These are phyloP conservation scores for Penicillium egyptiacum DNA, from an alignment of 495 filamentous ascomycete species.

Conservation along the genomic window DNA sequence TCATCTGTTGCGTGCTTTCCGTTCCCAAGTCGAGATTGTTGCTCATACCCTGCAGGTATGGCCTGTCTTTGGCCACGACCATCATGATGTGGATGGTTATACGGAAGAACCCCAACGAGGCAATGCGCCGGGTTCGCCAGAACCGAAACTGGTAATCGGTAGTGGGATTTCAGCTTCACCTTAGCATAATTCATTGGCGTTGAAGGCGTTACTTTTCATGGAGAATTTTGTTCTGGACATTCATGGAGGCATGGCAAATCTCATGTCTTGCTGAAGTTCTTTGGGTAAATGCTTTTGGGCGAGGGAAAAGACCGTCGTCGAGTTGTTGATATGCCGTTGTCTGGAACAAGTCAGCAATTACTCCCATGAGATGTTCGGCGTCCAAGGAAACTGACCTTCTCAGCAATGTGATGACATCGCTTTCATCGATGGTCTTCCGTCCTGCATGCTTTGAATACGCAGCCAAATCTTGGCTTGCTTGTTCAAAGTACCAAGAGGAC, in stretches of 20 bases:
- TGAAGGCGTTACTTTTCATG: slow-evolving; percentile 22
- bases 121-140: slow-evolving; percentile 71
- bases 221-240: slow-evolving; percentile 13
- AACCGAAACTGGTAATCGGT: slow-evolving; percentile 73
- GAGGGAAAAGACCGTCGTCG: slow-evolving; percentile 77
- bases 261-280: slow-evolving; percentile 78
- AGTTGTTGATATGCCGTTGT: slow-evolving; percentile 71
- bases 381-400: slow-evolving; percentile 56
- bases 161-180: slow-evolving; percentile 3
- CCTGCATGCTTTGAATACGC: slow-evolving; percentile 80
- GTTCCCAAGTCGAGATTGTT: background rate
- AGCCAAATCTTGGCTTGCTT: slow-evolving; percentile 73
- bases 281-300: slow-evolving; percentile 79
- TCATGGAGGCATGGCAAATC: slow-evolving; percentile 63
- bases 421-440: slow-evolving; percentile 82
- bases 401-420: slow-evolving; percentile 78
- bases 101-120: slow-evolving; percentile 74
- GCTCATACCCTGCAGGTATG: slow-evolving; percentile 66
- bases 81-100: slow-evolving; percentile 96
- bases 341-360: slow-evolving; percentile 49
- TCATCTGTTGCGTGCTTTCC: no score
- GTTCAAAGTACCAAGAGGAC: slow-evolving; percentile 87
- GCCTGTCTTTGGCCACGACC: slow-evolving; percentile 78
- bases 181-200: slow-evolving; percentile 26
- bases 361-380: background rate